phyloP scores from a whole-genome alignment of 2,329 filamentous ascomycete genomes.

The Microcyclosporella mali region DNA sequence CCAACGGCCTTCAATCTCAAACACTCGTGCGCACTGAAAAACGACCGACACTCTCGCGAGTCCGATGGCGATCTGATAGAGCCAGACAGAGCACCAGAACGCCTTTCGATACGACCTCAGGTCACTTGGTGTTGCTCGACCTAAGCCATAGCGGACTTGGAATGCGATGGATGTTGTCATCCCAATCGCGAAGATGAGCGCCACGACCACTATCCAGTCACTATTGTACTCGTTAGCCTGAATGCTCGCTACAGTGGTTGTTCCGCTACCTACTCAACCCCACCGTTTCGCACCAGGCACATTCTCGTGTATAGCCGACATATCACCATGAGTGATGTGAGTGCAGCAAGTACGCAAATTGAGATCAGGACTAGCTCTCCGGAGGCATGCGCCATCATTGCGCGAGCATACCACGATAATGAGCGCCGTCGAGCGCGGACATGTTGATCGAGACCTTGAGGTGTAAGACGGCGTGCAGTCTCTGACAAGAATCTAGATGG shows the following conservation, averaged over 20 bases:
- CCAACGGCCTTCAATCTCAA: not conserved
- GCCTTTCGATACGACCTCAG: not conserved
- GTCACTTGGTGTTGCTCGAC: not conserved
- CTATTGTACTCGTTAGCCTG: not conserved
- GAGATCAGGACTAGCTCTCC: not conserved
- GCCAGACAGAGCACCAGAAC: constrained; percentile 5
- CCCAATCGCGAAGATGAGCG: constrained; percentile 3
- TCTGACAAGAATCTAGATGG: no score
- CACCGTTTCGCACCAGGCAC: constrained; percentile 1
- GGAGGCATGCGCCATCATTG: constrained; percentile 1
- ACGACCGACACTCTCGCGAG: constrained; percentile 5
- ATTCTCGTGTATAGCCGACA: constrained; percentile 3
- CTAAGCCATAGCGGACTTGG: constrained; percentile 6
- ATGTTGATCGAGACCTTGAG: no score
- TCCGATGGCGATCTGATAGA: constrained; percentile 5
- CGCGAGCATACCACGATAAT: no score
- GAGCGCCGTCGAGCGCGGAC: no score
- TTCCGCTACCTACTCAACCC: constrained; percentile 4
- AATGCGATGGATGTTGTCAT: constrained; percentile 1
- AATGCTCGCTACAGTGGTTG: not conserved
- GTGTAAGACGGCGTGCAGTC: no score
- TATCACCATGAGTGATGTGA: constrained; percentile 2
- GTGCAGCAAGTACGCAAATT: constrained; percentile 1
- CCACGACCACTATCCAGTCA: constrained; percentile 3
- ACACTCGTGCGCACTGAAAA: constrained; percentile 6